Evolutionary conservation across 192 early-diverging fungal species (phyloP).

Genomic region (Podila epigama): DNA sequence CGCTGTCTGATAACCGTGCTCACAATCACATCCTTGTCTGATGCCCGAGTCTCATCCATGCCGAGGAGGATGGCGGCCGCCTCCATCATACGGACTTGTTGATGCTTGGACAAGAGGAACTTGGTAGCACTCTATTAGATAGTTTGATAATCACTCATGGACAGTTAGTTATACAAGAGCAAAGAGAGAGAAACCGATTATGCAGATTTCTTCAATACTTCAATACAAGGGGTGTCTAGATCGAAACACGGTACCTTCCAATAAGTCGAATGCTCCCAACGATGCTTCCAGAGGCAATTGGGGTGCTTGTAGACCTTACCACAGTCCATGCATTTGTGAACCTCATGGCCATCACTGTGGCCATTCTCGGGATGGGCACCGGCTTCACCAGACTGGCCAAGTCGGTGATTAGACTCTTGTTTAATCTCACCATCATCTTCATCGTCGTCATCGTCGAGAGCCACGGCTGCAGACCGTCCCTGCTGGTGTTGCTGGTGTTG

Average conservation of each 20-base stretch:
- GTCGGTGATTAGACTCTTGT: constrained; percentile 3
- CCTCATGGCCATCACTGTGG: constrained; percentile 3
- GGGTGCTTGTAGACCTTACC: constrained; percentile 48
- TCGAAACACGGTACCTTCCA: constrained; percentile 56
- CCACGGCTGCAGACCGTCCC: constrained; percentile 1
- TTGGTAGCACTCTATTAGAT: constrained; percentile 46
- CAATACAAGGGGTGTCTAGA: no score
- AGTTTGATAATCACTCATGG: not conserved
- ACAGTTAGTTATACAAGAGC: not conserved
- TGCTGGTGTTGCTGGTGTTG: not conserved
- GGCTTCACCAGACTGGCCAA: not conserved
- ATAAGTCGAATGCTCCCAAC: constrained; percentile 71
- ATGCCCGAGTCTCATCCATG: constrained; percentile 50
- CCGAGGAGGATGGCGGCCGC: constrained; percentile 70
- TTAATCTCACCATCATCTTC: constrained; percentile 48
- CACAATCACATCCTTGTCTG: constrained; percentile 40
- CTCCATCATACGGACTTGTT: constrained; percentile 74
- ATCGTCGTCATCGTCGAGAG: constrained; percentile 33
- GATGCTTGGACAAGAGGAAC: constrained; percentile 69
- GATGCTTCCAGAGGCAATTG: constrained; percentile 62
- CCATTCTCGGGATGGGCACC: not conserved
- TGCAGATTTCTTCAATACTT: not conserved
- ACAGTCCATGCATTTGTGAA: constrained; percentile 43
- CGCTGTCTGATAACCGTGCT: constrained; percentile 41
- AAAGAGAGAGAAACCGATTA: not conserved